A percentile compares a stretch with the other conserved stretches of the same genome.
Evolutionary conservation across 306 rosid species (phyloP).

Genomic region (Trifolium dubium): DNA sequence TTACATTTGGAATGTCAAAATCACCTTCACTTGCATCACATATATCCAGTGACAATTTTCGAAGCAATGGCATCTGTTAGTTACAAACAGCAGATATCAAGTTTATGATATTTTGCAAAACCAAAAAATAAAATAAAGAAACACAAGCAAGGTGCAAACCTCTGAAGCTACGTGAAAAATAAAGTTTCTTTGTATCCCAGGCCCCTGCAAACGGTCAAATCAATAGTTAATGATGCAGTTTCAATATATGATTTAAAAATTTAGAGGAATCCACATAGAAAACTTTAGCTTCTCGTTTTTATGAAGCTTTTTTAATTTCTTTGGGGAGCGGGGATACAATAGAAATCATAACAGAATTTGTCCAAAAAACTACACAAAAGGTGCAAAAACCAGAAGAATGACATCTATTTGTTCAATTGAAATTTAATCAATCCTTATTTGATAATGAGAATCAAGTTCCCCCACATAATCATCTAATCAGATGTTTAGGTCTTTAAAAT

Average conservation of each 20-base stretch:
- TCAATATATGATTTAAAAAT: conserved; percentile 21
- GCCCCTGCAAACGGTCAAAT: conserved; percentile 55
- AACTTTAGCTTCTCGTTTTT: conserved; percentile 11
- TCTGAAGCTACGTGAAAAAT: conserved; percentile 61
- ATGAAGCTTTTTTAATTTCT: not conserved
- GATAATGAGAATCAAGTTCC: conserved; percentile 39
- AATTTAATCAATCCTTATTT: conserved; percentile 8
- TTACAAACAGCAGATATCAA: conserved; percentile 38
- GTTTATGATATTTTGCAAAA: conserved; percentile 35
- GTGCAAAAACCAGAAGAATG: conserved; percentile 29
- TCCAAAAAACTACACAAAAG: conserved; percentile 6
- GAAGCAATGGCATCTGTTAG: conserved; percentile 70
- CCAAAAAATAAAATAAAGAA: not conserved
- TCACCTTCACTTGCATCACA: conserved; percentile 81
- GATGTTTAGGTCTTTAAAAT: conserved; percentile 9
- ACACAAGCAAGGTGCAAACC: conserved; percentile 50
- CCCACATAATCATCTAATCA: conserved; percentile 23
- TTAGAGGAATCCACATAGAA: conserved; percentile 10
- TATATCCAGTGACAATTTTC: conserved; percentile 70
- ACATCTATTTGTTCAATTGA: not conserved
- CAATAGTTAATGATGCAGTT: conserved; percentile 10
- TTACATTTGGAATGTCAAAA: conserved; percentile 75
- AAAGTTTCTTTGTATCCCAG: conserved; percentile 65
- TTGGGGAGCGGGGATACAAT: not conserved
- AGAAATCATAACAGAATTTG: not conserved